Conservation (phyloP, 1,284 basidiomycete genomes). For the Neotropicomus parvogracilis region DNA sequence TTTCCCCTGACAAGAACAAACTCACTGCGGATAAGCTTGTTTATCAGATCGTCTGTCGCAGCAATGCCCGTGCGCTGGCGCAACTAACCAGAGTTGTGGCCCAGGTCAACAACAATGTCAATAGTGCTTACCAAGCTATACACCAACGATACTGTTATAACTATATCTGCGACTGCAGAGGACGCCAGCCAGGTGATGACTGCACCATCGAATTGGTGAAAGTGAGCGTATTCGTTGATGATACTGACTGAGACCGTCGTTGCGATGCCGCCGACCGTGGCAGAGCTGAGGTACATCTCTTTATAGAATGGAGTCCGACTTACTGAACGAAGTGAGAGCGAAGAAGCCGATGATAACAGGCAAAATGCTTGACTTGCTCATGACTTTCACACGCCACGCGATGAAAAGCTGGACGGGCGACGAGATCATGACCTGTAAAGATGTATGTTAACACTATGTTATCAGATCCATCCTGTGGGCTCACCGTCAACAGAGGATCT, state of each 20-base stretch:
- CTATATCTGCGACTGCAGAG: not conserved
- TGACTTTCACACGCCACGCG: too few relatives aligned
- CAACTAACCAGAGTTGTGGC: not conserved
- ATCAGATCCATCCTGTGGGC: too few relatives aligned
- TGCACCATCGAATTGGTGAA: not conserved
- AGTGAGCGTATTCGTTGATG: constrained; percentile 1
- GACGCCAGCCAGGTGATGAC: constrained; percentile 4
- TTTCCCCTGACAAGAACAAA: not conserved
- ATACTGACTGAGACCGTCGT: not conserved
- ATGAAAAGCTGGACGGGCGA: too few relatives aligned
- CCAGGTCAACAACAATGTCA: not conserved
- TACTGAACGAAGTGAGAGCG: too few relatives aligned
- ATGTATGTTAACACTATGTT: too few relatives aligned
- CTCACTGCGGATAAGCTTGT: not conserved
- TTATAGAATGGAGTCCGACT: not conserved
- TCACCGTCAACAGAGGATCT: too few relatives aligned
- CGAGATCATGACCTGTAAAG: too few relatives aligned
- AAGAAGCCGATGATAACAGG: too few relatives aligned
- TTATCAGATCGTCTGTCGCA: not conserved
- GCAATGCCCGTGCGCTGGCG: not conserved
- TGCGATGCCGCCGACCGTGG: not conserved
- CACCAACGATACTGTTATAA: not conserved
- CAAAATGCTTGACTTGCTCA: too few relatives aligned
- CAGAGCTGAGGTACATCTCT: not conserved
- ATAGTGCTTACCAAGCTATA: not conserved